Evolutionary conservation across 352 stramenopile species (phyloP), one percentile per base, ranked within the genome.

Genomic region (Globisporangium nagaii): DNA sequence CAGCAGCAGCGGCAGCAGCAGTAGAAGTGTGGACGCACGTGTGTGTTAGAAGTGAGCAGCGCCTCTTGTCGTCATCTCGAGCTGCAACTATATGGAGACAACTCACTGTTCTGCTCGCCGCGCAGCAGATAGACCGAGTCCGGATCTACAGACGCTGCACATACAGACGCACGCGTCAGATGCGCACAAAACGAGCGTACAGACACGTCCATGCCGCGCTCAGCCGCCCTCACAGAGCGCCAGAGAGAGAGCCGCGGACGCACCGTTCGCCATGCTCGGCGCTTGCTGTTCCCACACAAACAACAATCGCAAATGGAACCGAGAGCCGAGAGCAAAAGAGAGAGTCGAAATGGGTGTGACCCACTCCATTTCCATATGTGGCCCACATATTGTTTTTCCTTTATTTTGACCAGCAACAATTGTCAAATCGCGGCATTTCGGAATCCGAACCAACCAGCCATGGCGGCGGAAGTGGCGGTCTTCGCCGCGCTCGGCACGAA

Each of bases 401-500:
- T n/a, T n/a, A n/a, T n/a, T n/a, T n/a, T n/a, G n/a, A n/a, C n/a
- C n/a, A n/a, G n/a, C n/a, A n/a, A n/a, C n/a, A n/a, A n/a, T n/a
- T n/a, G n/a, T n/a, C n/a, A n/a, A n/a, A n/a, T n/a, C n/a, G n/a
- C n/a, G n/a, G n/a, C n/a, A n/a, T n/a, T n/a, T n/a, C n/a, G n/a
- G 19, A 24, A 43, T 22, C 4, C 37, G 25, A 5, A 8, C 17
- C 27, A 35, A 39, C 34, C 9, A 35, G 25, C 19, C n/a, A 32
- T 15, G 4, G 41, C 43, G 55, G 30, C 24, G 25, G 48, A 58
- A 36, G 49, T 34, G 22, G 46, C 56, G 41, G 49, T 53, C 43
- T 75, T 87, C 41, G 73, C 80, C 5, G 82, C 82, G 40, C 68
- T 92, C 35, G 82, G 82, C 51, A 90, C 82, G 40, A 92, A 92